Evolutionary conservation across 2,329 filamentous ascomycete species (phyloP).

Genomic region (Sclerotinia glacialis): DNA sequence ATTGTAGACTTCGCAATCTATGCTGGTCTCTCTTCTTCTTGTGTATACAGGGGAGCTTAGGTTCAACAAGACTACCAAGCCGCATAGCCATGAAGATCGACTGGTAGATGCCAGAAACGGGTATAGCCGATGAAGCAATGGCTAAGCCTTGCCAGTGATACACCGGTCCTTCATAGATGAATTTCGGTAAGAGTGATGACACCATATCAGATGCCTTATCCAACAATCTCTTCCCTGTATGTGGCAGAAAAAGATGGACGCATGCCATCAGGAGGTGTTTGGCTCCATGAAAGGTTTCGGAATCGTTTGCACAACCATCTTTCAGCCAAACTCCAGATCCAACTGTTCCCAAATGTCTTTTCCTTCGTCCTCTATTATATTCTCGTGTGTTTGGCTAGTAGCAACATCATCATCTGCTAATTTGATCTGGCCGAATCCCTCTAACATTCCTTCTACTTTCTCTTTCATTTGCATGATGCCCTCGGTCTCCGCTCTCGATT

Average conservation of each 20-base stretch:
- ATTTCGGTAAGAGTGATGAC: not conserved
- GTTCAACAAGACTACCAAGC: not conserved
- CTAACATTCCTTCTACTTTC: slow-evolving; percentile 70
- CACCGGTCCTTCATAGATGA: not conserved
- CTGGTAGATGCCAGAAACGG: not conserved
- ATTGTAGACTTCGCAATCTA: too few species aligned
- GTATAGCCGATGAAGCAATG: not conserved
- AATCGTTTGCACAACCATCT: not conserved
- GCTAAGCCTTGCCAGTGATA: slow-evolving; percentile 13
- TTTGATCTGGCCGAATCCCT: slow-evolving; percentile 59
- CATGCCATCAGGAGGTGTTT: not conserved
- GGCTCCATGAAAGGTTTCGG: not conserved
- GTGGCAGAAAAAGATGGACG: not conserved
- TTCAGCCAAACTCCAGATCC: slow-evolving; percentile 43
- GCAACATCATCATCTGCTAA: slow-evolving; percentile 23
- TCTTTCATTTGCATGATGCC: slow-evolving; percentile 64
- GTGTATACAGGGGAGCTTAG: not conserved
- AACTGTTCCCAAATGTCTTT: slow-evolving; percentile 45
- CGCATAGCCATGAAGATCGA: not conserved
- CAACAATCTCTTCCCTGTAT: not conserved
- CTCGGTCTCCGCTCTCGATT: slow-evolving; percentile 69
- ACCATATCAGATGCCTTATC: not conserved
- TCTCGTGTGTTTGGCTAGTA: slow-evolving; percentile 26
- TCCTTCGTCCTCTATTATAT: slow-evolving; percentile 24
- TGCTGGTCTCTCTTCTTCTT: not conserved